Conservation (phyloP, 805 yeast genomes). For the Myxozyma vanderwaltii region DNA sequence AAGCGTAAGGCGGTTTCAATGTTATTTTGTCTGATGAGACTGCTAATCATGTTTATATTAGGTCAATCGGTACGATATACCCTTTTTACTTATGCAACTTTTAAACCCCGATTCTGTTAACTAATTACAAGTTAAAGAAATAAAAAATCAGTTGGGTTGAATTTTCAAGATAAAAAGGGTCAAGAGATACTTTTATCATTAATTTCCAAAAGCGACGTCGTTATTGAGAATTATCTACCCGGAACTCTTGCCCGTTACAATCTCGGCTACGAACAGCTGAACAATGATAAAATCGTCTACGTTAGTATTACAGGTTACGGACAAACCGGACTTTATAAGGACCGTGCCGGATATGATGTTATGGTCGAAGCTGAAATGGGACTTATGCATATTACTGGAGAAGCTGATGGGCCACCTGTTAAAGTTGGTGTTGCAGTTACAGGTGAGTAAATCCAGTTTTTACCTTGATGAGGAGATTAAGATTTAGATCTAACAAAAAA, state of each 20-base stretch:
- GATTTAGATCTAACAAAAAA: background rate
- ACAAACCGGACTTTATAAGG: constrained; percentile 46
- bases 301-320: constrained; percentile 49
- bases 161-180: constrained; percentile 43
- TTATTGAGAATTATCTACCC: constrained; percentile 48
- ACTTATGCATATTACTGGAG: constrained; percentile 50
- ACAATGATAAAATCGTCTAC: constrained; percentile 41
- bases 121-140: constrained; percentile 38
- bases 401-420: constrained; percentile 46
- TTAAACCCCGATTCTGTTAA: background rate
- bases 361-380: constrained; percentile 52
- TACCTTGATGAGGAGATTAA: background rate
- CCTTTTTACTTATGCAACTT: background rate
- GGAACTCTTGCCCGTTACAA: constrained; percentile 45
- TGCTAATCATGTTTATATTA: background rate
- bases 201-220: constrained; percentile 42
- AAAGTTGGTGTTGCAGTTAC: constrained; percentile 51
- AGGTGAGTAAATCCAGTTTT: background rate
- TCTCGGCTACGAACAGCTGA: constrained; percentile 41
- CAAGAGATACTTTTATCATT: constrained; percentile 41
- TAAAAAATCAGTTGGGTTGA: constrained; percentile 45
- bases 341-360: constrained; percentile 47
- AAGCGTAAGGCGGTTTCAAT: constrained; percentile 36
- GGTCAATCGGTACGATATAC: constrained; percentile 22
- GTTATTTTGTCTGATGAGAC: background rate